Evolutionary conservation across 2,329 filamentous ascomycete genomes (phyloP).

Genomic region (Macroventuria anomochaeta): DNA sequence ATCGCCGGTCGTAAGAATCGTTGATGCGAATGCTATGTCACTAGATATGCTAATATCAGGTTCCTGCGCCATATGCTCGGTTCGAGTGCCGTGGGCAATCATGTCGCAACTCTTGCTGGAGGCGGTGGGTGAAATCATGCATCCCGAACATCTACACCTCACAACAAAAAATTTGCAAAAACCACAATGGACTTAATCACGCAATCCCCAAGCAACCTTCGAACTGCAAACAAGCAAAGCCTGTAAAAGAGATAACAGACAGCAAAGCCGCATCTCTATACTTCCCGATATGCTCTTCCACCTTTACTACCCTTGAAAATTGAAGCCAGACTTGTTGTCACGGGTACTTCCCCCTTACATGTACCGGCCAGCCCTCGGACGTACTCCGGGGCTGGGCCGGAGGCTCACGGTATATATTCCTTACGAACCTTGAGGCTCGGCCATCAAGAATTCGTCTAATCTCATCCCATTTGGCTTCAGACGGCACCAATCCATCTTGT

Average conservation of each 20-base stretch:
- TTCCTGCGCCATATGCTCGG: neutral
- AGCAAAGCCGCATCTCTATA: constrained; percentile 5
- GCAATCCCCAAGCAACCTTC: neutral
- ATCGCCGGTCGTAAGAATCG: neutral
- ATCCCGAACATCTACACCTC: neutral
- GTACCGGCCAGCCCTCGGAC: too few relatives aligned
- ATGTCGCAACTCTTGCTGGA: neutral
- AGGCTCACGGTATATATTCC: too few relatives aligned
- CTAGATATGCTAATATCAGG: neutral
- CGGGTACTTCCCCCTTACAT: neutral
- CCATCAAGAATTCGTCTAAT: too few relatives aligned
- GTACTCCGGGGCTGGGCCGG: too few relatives aligned
- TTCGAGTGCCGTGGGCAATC: neutral
- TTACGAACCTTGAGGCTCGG: too few relatives aligned
- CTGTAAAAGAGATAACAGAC: neutral
- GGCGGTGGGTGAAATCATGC: neutral
- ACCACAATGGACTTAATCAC: neutral
- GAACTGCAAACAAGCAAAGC: neutral
- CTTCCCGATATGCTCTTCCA: neutral
- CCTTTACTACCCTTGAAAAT: too few relatives aligned
- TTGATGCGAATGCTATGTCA: neutral
- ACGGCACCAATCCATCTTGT: too few relatives aligned
- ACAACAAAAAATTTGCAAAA: neutral
- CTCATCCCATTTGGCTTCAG: too few relatives aligned
- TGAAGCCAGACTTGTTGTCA: too few relatives aligned